Evolutionary conservation across 345 rosid genomes (phyloP), one percentile per base, ranked within the genome.

Genomic region (Acer yangbiense): DNA sequence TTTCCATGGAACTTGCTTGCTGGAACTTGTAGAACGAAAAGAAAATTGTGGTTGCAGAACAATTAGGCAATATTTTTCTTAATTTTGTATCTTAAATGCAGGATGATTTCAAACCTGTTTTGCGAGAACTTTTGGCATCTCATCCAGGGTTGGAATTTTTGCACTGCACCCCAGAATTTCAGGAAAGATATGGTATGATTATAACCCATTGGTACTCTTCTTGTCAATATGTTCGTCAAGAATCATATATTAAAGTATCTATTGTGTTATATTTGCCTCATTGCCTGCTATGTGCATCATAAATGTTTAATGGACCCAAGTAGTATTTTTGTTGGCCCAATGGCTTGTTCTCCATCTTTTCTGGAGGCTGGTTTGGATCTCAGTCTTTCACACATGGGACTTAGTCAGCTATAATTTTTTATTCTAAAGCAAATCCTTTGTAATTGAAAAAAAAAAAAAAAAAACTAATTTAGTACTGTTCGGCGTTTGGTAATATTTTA

Each of bases 151-250:
- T 96, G 82, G 99, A 94, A 76, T 96, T 96, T 85, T 84, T 96
- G 76, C 98, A 92, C 76, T 89, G 93, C 79, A 96, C 98, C n/a
- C 99, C 99, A 71, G 98, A 96, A 83, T 96, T 96, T 87, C 99
- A 96, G 82, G 98, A 94, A 77, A 88, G 98, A 96, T 94, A 96
- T 85, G 98, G 99, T 94, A 81, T 39, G 95, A 86, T 71, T 75
- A 75, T 4, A 73, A 67, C 14, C 16, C 54, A 57, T 69, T 75
- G 54, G 5, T 4, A 9, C 20, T 13, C 32, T 0, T 11, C 29
- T 60, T 60, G 32, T 17, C 2, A 12, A n/a, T 18, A 11, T 70
- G 48, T 17, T 18, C 1, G 5, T n/a, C 25, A 69, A 55, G 60
- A 46, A 21, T 48, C 12, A 12, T n/a, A 69, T 9, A 69, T 46